Percentiles rank a stretch among this genome's conserved stretches.
Conservation (phyloP, 768 basidiomycete species). For the Kwoniella mangroviensis region DNA sequence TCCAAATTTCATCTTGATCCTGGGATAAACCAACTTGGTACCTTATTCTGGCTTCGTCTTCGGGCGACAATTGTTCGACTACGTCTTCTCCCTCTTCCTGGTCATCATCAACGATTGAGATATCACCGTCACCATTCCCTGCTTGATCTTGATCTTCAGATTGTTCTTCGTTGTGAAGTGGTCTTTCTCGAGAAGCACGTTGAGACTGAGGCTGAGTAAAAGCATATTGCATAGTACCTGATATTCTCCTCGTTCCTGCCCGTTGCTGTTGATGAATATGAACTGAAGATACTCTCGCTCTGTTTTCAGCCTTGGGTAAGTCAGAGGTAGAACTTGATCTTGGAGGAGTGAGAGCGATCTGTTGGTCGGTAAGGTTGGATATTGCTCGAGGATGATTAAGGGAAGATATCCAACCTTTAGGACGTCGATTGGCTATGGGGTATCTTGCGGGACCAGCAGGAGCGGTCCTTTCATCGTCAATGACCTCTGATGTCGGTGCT, state of each 20-base stretch:
- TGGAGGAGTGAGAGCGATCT: not conserved
- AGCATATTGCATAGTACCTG: slow-evolving; percentile 29
- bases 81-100: not conserved
- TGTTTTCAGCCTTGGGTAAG: not conserved
- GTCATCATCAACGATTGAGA: too few relatives aligned
- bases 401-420: slow-evolving; percentile 25
- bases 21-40: slow-evolving; percentile 18
- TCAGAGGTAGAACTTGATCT: slow-evolving; percentile 5
- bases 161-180: not conserved
- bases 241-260: slow-evolving; percentile 18
- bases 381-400: slow-evolving; percentile 15
- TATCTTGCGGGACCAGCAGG: not conserved
- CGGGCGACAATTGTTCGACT: not conserved
- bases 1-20: slow-evolving; percentile 40
- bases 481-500: not conserved
- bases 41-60: slow-evolving; percentile 10
- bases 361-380: not conserved
- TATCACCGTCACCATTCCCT: not conserved
- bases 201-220: not conserved
- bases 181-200: not conserved
- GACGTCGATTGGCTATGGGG: slow-evolving; percentile 14
- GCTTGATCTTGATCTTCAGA: not conserved
- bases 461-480: too few relatives aligned
- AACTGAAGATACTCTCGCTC: not conserved
- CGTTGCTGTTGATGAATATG: not conserved